A percentile compares a stretch with the other conserved stretches of the same genome.
These are phyloP conservation scores for Anastatica hierochuntica DNA, from an alignment of 345 rosid species.

Conservation along the genomic window DNA sequence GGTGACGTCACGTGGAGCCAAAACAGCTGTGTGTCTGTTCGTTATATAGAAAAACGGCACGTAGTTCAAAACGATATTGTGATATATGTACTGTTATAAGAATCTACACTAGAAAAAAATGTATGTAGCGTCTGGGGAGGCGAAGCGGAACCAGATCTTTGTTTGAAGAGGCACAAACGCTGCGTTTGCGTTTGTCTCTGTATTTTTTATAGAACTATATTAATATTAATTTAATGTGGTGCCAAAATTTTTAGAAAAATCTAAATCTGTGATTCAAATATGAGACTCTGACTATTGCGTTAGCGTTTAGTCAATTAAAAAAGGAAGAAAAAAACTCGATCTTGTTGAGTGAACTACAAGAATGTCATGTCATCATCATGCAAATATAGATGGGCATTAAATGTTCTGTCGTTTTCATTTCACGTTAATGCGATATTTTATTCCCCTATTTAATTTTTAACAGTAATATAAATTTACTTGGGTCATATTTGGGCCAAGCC, in stretches of 20 bases:
- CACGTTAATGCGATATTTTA: conserved; percentile 10
- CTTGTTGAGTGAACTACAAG: conserved; percentile 18
- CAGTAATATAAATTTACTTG: not conserved
- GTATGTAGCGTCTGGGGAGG: conserved; percentile 22
- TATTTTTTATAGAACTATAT: not conserved
- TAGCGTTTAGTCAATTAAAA: not conserved
- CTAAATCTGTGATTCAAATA: conserved; percentile 2
- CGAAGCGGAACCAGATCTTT: conserved; percentile 26
- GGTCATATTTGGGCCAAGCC: conserved; percentile 20
- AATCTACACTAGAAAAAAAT: not conserved
- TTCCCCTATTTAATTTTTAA: conserved; percentile 13
- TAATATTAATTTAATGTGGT: too few relatives aligned
- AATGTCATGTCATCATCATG: conserved; percentile 10
- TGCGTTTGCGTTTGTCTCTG: not conserved
- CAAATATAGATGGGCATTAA: conserved; percentile 15
- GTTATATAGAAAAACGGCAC: conserved; percentile 6
- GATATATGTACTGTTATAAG: conserved; percentile 3
- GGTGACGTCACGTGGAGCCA: conserved; percentile 22
- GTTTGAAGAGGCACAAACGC: not conserved
- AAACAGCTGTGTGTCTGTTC: not conserved
- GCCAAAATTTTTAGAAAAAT: not conserved
- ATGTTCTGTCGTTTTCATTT: not conserved
- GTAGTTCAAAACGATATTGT: conserved; percentile 12
- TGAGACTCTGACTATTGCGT: not conserved
- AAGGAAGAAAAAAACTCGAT: not conserved